These are phyloP conservation scores for Irpex sp. DNA, from an alignment of 1,284 basidiomycete species.

Conservation along the genomic window DNA sequence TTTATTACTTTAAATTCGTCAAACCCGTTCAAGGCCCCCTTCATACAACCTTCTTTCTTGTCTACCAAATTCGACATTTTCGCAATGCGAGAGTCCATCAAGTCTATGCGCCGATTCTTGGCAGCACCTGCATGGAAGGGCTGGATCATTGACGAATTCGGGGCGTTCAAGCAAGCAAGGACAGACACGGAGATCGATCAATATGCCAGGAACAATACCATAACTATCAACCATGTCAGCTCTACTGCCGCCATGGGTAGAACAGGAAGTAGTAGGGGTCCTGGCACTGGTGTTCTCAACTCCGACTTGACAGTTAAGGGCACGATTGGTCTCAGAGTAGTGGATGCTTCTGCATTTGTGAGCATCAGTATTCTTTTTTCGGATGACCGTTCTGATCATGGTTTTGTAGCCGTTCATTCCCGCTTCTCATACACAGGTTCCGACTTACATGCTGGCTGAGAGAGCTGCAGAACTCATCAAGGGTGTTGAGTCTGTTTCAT, in stretches of 20 bases:
- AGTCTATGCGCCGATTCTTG: conserved; percentile 37
- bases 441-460: conserved; percentile 13
- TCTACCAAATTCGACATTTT: conserved; percentile 43
- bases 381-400: conserved; percentile 1
- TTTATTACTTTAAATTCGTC: conserved; percentile 40
- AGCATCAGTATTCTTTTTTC: conserved; percentile 2
- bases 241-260: conserved; percentile 26
- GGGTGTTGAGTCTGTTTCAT: background rate
- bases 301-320: conserved; percentile 7
- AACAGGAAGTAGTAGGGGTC: background rate
- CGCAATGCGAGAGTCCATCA: conserved; percentile 40
- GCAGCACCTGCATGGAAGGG: conserved; percentile 41
- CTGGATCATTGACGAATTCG: conserved; percentile 32
- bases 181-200: conserved; percentile 39
- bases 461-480: conserved; percentile 14
- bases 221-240: conserved; percentile 24
- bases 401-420: conserved; percentile 13
- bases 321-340: conserved; percentile 7
- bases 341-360: conserved; percentile 12
- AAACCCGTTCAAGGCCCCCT: conserved; percentile 45
- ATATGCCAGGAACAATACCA: conserved; percentile 34
- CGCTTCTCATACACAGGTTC: conserved; percentile 6
- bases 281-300: conserved; percentile 7
- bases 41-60: conserved; percentile 45
- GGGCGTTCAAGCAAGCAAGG: conserved; percentile 12